These are phyloP conservation scores for Yamadazyma buinensis DNA, from an alignment of 1,139 yeast genomes.

Conservation along the genomic window DNA sequence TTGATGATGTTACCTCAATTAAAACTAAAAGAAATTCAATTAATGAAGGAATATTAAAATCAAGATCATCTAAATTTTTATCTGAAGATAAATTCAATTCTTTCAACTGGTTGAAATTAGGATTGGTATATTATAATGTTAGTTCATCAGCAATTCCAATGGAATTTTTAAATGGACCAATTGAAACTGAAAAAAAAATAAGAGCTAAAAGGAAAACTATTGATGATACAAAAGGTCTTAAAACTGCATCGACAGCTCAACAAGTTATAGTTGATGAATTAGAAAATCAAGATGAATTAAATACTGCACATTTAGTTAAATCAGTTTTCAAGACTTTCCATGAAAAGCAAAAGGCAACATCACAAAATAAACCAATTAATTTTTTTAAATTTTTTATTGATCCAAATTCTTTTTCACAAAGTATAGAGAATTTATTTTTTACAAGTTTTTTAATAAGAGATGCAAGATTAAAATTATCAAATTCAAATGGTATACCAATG, in stretches of 20 bases:
- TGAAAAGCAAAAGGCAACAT: conserved; percentile 18
- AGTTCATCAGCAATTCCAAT: conserved; percentile 48
- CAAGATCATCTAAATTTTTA: no score
- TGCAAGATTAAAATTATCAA: conserved; percentile 55
- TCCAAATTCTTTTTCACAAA: conserved; percentile 72
- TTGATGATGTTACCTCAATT: background rate
- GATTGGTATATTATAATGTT: conserved; percentile 46
- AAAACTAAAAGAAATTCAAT: background rate
- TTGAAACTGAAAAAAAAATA: conserved; percentile 58
- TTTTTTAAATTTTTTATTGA: conserved; percentile 67
- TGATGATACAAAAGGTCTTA: conserved; percentile 38
- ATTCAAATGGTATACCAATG: conserved; percentile 43
- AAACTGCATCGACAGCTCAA: conserved; percentile 47
- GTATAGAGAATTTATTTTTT: conserved; percentile 80
- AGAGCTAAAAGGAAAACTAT: conserved; percentile 29
- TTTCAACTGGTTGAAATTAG: conserved; percentile 60
- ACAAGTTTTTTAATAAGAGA: conserved; percentile 77
- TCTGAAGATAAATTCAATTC: conserved; percentile 28
- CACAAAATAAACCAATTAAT: conserved; percentile 37
- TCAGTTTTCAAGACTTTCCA: conserved; percentile 39
- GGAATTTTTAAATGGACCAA: conserved; percentile 70
- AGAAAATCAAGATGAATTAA: conserved; percentile 41
- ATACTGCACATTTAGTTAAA: conserved; percentile 60
- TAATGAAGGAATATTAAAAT: no score
- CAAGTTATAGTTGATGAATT: conserved; percentile 48